Base-by-base conservation (phyloP, 805 yeast genomes). In the Spathaspora gorwiae region DNA sequence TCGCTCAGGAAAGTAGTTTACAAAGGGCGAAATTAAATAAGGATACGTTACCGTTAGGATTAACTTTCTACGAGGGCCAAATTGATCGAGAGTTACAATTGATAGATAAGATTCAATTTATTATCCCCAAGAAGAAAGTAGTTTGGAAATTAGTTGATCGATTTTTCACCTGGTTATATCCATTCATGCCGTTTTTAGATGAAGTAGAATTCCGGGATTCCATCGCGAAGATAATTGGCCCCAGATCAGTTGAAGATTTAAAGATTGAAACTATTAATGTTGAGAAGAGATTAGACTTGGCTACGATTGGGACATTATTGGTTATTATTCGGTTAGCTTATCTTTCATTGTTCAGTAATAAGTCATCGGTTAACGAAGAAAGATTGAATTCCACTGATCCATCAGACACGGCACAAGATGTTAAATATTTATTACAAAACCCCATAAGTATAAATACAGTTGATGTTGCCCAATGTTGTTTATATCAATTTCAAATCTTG, bases 401-500 rank as follows among this genome's bases (percentile, higher is more conserved):
- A 24, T 58, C 54, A 8, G 55, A 38, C 2, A 61, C 48, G 14
- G 59, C 50, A 1, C 67, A 59, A 43, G 56, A 53, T 45, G 51
- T 61, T 57, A 54, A 65, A 48, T 77, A 68, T 52, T 60, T 81
- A 13, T 51, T 77, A 42, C 53, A 60, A 1, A 64, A 75, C 46
- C 81, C 82, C 4, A 66, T 80, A 15, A 70, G 72, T 13, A 60
- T 68, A 35, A 72, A 72, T 19, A 66, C 63, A 12, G 66, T 77
- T 30, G 72, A 65, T 44, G 74, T 74, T 26, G 83, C 85, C 0
- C 77, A 77, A 47, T 57, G 70, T 49, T 81, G 86, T 53, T 56
- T 81, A 39, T 73, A 76, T 47, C 82, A 78, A 50, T 81, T 81
- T 59, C 75, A 74, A 39, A 47, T 80, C 27, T 53, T 78, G 37